A percentile compares a stretch with the other conserved stretches of the same genome.
phyloP scores from a whole-genome alignment of 2,329 filamentous ascomycete species.

The Aureobasidium namibiae region DNA sequence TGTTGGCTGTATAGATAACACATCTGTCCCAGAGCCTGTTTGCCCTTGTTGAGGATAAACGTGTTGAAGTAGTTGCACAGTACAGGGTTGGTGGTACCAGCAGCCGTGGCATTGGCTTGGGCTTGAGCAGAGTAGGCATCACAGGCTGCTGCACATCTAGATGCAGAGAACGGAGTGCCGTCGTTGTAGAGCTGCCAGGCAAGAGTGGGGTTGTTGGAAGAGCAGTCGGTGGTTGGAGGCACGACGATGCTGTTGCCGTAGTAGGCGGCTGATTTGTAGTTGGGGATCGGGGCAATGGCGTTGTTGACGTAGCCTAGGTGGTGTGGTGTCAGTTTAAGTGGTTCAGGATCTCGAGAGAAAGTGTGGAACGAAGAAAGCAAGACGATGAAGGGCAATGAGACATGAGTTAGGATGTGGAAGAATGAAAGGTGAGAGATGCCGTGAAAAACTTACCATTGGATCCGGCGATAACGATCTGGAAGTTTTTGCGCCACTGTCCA shows the following conservation, averaged over 20 bases:
- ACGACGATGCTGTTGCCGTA: conserved; percentile 27
- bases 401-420: no score
- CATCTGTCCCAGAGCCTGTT: conserved; percentile 19
- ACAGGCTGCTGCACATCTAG: conserved; percentile 20
- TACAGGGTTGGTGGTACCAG: conserved; percentile 11
- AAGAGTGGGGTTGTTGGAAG: conserved; percentile 19
- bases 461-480: conserved; percentile 25
- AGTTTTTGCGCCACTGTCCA: conserved; percentile 19
- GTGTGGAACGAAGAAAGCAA: no score
- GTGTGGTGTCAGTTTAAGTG: no score
- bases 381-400: no score
- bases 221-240: conserved; percentile 20
- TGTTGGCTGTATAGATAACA: conserved; percentile 22
- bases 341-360: no score
- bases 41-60: conserved; percentile 29
- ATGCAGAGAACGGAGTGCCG: conserved; percentile 17
- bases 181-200: background rate
- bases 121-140: conserved; percentile 18
- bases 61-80: conserved; percentile 27
- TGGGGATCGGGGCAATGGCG: conserved; percentile 14
- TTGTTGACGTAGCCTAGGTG: conserved; percentile 17
- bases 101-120: conserved; percentile 15
- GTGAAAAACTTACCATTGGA: conserved; percentile 20
- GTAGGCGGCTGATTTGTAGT: conserved; percentile 19
- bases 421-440: no score